A percentile compares a stretch with the other conserved stretches of the same genome.
Conservation (phyloP, 768 basidiomycete species). For the Scleroderma citrinum region DNA sequence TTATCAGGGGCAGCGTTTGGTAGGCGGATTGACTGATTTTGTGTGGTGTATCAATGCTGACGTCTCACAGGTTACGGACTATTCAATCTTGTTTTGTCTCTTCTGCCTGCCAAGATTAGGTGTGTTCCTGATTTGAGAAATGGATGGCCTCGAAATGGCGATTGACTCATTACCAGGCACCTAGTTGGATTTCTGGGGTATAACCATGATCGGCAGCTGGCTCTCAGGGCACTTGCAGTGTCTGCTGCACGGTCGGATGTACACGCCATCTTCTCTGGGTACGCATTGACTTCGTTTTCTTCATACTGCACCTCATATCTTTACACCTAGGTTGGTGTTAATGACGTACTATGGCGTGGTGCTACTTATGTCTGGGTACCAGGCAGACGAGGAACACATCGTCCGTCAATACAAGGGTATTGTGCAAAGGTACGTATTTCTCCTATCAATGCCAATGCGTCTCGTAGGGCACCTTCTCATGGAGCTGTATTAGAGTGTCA, state of each 20-base stretch:
- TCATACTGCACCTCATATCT: neutral
- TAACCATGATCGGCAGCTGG: conserved; percentile 63
- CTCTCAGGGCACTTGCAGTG: conserved; percentile 62
- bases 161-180: conserved; percentile 36
- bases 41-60: neutral
- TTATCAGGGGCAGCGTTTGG: conserved; percentile 76
- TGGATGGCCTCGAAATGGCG: neutral
- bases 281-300: conserved; percentile 16
- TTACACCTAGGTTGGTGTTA: conserved; percentile 51
- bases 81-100: conserved; percentile 76
- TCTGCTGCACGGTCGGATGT: conserved; percentile 63
- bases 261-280: conserved; percentile 76
- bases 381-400: conserved; percentile 64
- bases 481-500: conserved; percentile 37
- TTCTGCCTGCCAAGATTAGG: conserved; percentile 69
- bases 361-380: conserved; percentile 65
- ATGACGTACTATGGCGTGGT: conserved; percentile 79
- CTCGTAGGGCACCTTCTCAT: neutral
- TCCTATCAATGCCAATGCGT: neutral
- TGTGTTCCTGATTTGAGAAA: conserved; percentile 25
- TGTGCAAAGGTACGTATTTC: conserved; percentile 50
- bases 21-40: conserved; percentile 22
- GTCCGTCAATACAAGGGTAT: conserved; percentile 58
- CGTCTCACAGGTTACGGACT: conserved; percentile 44
- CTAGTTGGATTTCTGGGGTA: conserved; percentile 76